Evolutionary conservation across 805 yeast species (phyloP), one percentile per base, ranked within the genome.

Genomic region (Kazachstania taianensis): DNA sequence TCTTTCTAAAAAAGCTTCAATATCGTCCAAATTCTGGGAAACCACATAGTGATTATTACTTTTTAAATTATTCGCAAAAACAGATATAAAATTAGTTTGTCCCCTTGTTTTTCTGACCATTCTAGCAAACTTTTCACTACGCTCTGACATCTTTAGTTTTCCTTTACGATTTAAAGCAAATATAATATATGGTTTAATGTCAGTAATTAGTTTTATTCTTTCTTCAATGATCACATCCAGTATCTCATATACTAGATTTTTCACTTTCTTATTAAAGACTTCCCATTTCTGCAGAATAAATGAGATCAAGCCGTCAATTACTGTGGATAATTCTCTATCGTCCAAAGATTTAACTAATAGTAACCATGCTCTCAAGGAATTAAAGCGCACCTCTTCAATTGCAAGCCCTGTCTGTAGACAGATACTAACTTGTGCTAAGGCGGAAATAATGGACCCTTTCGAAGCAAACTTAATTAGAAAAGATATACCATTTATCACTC

Each of bases 381-480:
- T 69, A 12, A 62, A 61, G 40, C 78, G 78, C 10, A 86, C 66
- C 17, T 73, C 75, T 0, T 68, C 60, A 14, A 69, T 70, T 27
- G 78, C 86, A 16, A 87, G 57, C 0, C 89, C 78, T 1, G 86
- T 76, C 51, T 85, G 95, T 9, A 89, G 61, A 47, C 94, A 81
- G 2, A 94, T 81, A 40, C 84, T 79, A 4, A 89, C 73, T 52
- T 87, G 97, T 0, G 95, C 94, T 24, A 81, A 57, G 0, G 84
- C 83, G 2, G 81, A 72, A 4, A 74, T 70, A 20, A 81, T 71
- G 12, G 76, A 65, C 18, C 67, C 62, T 5, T 70, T 69, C 2
- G 75, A 61, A 2, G 75, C 57, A 37, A 49, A 41, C 29, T 68
- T 65, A 5, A 82, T 73, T 17, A 89, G 58, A 39, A 79, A 73